Base-by-base conservation (phyloP, 352 stramenopile genomes). In the Pilasporangium apinafurcum region DNA sequence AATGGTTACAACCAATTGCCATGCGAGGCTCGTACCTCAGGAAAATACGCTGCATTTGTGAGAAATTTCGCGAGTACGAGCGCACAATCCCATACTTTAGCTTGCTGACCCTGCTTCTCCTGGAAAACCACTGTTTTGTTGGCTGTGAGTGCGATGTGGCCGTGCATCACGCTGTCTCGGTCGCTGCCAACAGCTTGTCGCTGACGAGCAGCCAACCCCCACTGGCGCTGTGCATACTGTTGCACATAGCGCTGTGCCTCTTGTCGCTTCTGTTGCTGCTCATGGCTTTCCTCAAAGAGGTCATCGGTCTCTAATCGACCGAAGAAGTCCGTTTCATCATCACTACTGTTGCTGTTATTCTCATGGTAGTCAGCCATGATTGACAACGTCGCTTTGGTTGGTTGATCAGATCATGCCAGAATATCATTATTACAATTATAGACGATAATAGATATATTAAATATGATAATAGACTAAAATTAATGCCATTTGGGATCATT, bases 61-160 rank as follows among this genome's bases (percentile, higher is more conserved):
- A 82, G 49, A 27, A 82, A 76, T 50, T 72, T 74, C 44, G 68
- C 61, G 30, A 82, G 39, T 38, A 82, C 63, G 20, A 82, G 44
- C 20, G 68, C 68, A 24, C 68, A 82, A 34, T 82, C 68, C 68
- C 68, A 82, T 3, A 82, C 68, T 29, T 77, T 74, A 38, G 65
- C 65, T 37, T 82, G 68, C 36, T 82, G 68, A 7, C 68, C 68
- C 39, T 79, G 61, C 36, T 74, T 67, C 55, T 82, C 68, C 24
- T 61, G 45, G 41, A 79, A 82, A 6, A 52, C 37, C 13, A 82
- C 44, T 8, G 46, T 25, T 18, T 43, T 52, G 29, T 46, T 47
- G 8, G 20, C 30, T 21, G 38, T 40, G 12, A 82, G 57, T 35
- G 52, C 34, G 5, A 82, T 35, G 9, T 41, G 12, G 37, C 52